Percentiles rank a stretch among this genome's conserved stretches.
Evolutionary conservation across 78 protist species (phyloP).

Genomic region (Guillardia theta): DNA sequence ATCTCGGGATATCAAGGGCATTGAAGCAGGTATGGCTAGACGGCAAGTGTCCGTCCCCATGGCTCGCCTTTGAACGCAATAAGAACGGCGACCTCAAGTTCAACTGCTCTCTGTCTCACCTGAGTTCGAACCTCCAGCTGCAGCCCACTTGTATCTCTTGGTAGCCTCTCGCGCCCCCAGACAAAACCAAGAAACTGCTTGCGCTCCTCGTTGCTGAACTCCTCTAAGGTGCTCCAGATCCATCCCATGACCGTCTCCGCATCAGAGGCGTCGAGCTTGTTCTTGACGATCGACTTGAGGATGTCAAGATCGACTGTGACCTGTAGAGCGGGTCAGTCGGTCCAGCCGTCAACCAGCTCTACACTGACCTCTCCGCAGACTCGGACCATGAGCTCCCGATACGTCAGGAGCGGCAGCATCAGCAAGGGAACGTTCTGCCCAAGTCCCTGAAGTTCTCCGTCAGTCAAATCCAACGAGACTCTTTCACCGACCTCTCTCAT

Average conservation of each 20-base stretch:
- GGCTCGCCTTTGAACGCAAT: background rate
- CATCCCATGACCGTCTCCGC: background rate
- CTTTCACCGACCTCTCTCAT: background rate
- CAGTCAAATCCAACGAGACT: background rate
- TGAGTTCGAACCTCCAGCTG: constrained; percentile 35
- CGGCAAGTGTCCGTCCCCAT: constrained; percentile 4
- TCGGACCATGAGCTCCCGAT: background rate
- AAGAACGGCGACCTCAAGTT: background rate
- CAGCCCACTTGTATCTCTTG: constrained; percentile 9
- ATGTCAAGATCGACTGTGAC: background rate
- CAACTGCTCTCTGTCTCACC: background rate
- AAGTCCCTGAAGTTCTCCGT: background rate
- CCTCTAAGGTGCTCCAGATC: background rate
- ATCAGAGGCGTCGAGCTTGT: background rate
- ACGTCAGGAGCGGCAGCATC: background rate
- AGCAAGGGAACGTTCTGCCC: background rate
- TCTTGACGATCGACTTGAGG: background rate
- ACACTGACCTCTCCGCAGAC: background rate
- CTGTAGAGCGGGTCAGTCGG: too few relatives aligned
- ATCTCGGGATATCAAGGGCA: background rate
- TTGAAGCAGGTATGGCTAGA: constrained; percentile 19
- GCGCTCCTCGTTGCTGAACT: constrained; percentile 35
- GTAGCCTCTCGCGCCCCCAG: constrained; percentile 27
- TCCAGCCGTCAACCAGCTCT: background rate
- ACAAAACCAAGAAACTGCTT: constrained; percentile 24